These are phyloP conservation scores for Apiospora marii DNA, from an alignment of 2,329 filamentous ascomycete species.

Conservation along the genomic window DNA sequence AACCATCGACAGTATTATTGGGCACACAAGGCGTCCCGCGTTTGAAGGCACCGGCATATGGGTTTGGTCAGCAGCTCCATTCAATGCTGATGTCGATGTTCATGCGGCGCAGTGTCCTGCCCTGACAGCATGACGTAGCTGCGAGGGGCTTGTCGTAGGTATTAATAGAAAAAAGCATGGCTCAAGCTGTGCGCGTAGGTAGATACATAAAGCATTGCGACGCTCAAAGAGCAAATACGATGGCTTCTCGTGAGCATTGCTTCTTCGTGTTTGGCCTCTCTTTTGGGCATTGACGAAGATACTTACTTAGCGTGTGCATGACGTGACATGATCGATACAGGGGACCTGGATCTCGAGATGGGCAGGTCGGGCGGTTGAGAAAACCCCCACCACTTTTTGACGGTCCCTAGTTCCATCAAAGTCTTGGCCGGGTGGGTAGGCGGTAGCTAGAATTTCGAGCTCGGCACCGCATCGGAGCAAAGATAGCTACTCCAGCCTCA, in stretches of 20 bases:
- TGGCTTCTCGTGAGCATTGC: neutral
- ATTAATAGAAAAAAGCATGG: neutral
- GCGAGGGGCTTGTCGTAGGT: neutral
- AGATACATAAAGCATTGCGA: neutral
- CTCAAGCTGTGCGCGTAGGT: neutral
- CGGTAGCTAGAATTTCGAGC: slow-evolving; percentile 2
- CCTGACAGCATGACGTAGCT: slow-evolving; percentile 6
- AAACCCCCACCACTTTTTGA: slow-evolving; percentile 5
- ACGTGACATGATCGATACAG: slow-evolving; percentile 7
- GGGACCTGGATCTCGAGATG: neutral
- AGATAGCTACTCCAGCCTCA: neutral
- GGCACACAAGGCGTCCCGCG: neutral
- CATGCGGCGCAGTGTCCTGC: neutral
- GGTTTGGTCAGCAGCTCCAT: neutral
- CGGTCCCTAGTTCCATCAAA: neutral
- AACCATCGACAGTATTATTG: neutral
- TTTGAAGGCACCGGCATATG: neutral
- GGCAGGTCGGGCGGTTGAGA: neutral
- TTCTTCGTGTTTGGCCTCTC: neutral
- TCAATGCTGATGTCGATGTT: slow-evolving; percentile 13
- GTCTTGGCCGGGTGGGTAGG: slow-evolving; percentile 12
- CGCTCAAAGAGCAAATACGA: neutral
- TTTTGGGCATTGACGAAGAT: neutral
- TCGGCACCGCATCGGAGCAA: slow-evolving; percentile 17
- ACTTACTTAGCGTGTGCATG: neutral